A percentile compares a stretch with the other conserved stretches of the same genome.
phyloP scores from a whole-genome alignment of 2,329 filamentous ascomycete genomes.

The Trichophyton equinum region DNA sequence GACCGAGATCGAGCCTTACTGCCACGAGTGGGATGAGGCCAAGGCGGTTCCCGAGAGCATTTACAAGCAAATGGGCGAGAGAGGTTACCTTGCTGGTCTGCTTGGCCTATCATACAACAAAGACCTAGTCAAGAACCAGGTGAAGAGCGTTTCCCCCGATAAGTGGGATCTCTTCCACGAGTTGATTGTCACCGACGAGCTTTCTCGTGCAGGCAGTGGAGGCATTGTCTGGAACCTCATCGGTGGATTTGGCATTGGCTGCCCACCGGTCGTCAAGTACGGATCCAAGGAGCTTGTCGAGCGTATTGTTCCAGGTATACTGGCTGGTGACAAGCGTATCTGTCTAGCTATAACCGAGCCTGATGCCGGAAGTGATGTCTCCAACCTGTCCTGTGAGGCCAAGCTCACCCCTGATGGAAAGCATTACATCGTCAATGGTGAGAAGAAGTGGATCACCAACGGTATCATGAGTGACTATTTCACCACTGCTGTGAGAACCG shows the following conservation, averaged over 20 bases:
- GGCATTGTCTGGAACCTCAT: slow-evolving; percentile 96
- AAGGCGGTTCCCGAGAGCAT: slow-evolving; percentile 78
- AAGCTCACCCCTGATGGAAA: slow-evolving; percentile 92
- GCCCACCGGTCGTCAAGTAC: slow-evolving; percentile 83
- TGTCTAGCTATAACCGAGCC: slow-evolving; percentile 96
- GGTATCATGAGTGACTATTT: slow-evolving; percentile 96
- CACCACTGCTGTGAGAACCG: slow-evolving; percentile 88
- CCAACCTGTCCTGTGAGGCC: slow-evolving; percentile 88
- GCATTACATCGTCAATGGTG: slow-evolving; percentile 97
- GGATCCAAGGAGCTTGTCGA: slow-evolving; percentile 75
- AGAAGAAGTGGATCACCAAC: slow-evolving; percentile 99
- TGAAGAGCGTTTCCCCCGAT: slow-evolving; percentile 69
- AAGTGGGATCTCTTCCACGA: slow-evolving; percentile 99
- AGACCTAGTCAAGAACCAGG: slow-evolving; percentile 56
- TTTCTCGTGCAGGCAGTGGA: slow-evolving; percentile 76
- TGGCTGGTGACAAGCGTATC: slow-evolving; percentile 90
- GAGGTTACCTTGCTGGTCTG: slow-evolving; percentile 82
- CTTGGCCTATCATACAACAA: slow-evolving; percentile 67
- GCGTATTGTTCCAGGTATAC: slow-evolving; percentile 74
- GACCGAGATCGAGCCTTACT: slow-evolving; percentile 73
- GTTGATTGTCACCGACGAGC: slow-evolving; percentile 85
- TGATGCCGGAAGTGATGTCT: slow-evolving; percentile 88
- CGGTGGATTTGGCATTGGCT: slow-evolving; percentile 91
- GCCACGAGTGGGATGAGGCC: slow-evolving; percentile 94
- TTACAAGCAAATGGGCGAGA: slow-evolving; percentile 90